phyloP scores from a whole-genome alignment of 352 stramenopile species.

The Pythium grandisporangium region DNA sequence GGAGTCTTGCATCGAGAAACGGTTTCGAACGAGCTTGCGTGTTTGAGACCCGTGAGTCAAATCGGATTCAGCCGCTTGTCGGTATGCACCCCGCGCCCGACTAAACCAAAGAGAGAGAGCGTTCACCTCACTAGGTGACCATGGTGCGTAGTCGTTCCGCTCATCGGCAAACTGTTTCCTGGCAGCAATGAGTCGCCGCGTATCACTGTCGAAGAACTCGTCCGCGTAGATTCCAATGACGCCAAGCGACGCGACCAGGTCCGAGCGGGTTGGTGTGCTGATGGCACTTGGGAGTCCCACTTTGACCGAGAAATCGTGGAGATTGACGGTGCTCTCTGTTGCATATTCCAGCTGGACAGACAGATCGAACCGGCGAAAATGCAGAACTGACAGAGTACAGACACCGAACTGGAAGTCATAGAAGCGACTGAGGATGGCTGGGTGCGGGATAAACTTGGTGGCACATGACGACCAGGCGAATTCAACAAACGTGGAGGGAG shows the following conservation, averaged over 20 bases:
- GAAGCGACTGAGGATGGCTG: not conserved
- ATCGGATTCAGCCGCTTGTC: not conserved
- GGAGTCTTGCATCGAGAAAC: not conserved
- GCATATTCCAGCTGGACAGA: not conserved
- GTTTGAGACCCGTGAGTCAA: not conserved
- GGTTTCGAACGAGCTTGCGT: not conserved
- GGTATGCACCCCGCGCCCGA: not conserved
- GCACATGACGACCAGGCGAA: not conserved
- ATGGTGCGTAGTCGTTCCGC: not conserved
- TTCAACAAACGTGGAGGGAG: not conserved
- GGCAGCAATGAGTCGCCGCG: not conserved
- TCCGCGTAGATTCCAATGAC: not conserved
- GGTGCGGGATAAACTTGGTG: not conserved
- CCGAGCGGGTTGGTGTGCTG: not conserved
- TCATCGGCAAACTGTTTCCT: not conserved
- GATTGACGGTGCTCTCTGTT: not conserved
- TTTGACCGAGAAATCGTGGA: not conserved
- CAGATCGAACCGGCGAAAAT: not conserved
- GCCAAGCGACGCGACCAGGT: not conserved
- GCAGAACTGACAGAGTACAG: not conserved
- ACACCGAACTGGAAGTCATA: not conserved
- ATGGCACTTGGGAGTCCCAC: not conserved
- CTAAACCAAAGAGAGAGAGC: not conserved
- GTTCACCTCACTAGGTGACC: not conserved
- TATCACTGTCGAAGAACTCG: not conserved